phyloP scores from a whole-genome alignment of 1,284 basidiomycete species.

The Naganishia sp. region DNA sequence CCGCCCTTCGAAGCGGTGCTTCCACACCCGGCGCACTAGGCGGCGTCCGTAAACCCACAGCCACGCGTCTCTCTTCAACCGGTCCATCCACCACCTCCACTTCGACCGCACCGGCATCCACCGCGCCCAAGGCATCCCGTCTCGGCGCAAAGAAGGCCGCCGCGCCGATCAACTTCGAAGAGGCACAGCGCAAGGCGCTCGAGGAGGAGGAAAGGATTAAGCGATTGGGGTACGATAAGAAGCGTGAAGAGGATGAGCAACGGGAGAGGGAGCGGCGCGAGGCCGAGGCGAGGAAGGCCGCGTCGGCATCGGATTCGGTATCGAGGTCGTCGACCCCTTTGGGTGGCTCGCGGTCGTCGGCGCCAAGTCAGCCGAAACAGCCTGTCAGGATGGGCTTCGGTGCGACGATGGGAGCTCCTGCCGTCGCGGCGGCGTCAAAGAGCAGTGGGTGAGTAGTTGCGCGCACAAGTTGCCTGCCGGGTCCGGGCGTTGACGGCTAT shows the following conservation, averaged over 20 bases:
- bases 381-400: conserved; percentile 74
- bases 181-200: conserved; percentile 79
- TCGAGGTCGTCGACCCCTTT: conserved; percentile 37
- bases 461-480: neutral
- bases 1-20: conserved; percentile 46
- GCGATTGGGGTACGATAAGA: conserved; percentile 82
- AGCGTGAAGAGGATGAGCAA: conserved; percentile 68
- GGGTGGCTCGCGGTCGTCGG: conserved; percentile 40
- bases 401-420: conserved; percentile 63
- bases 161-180: conserved; percentile 80
- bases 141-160: conserved; percentile 81
- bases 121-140: conserved; percentile 63
- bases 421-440: conserved; percentile 53
- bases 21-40: conserved; percentile 55
- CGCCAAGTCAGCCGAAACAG: conserved; percentile 42
- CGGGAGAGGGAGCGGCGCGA: conserved; percentile 54
- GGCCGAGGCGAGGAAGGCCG: conserved; percentile 61
- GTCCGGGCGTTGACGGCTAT: neutral
- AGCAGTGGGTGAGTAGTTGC: conserved; percentile 56
- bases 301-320: conserved; percentile 55
- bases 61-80: conserved; percentile 40
- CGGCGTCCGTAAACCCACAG: conserved; percentile 59
- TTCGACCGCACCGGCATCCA: conserved; percentile 56
- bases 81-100: conserved; percentile 49
- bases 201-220: conserved; percentile 88